phyloP scores from a whole-genome alignment of 352 stramenopile genomes.

The Globisporangium lucens region DNA sequence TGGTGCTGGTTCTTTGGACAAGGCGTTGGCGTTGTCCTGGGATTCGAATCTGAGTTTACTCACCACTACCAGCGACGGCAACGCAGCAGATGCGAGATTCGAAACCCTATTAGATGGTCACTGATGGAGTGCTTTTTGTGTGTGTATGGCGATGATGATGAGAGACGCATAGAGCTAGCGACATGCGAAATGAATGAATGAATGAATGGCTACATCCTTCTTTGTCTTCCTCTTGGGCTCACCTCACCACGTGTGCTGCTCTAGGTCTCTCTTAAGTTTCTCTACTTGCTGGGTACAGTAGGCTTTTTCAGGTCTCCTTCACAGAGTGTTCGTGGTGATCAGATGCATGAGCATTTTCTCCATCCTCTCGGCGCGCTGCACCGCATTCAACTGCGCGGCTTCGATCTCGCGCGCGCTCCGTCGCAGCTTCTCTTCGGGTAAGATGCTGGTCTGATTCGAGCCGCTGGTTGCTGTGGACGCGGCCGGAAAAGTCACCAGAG shows the following conservation, averaged over 20 bases:
- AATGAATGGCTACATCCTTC: constrained; percentile 11
- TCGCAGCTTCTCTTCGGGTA: constrained; percentile 60
- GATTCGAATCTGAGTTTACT: not conserved
- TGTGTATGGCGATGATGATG: constrained; percentile 5
- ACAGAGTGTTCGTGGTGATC: constrained; percentile 50
- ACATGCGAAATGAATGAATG: constrained; percentile 1
- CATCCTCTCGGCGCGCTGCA: constrained; percentile 65
- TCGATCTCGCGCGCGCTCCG: constrained; percentile 55
- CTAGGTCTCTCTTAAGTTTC: constrained; percentile 1
- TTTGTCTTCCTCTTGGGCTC: not conserved
- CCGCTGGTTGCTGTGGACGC: constrained; percentile 34
- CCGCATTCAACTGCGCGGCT: constrained; percentile 45
- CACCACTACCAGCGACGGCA: not conserved
- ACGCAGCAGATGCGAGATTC: not conserved
- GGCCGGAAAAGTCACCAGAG: constrained; percentile 31
- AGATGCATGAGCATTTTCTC: constrained; percentile 67
- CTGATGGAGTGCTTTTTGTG: not conserved
- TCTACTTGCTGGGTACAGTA: not conserved
- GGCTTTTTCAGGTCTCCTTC: not conserved
- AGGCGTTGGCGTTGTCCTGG: not conserved
- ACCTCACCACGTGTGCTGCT: not conserved
- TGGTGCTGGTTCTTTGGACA: not conserved
- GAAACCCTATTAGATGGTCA: not conserved
- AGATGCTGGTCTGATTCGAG: constrained; percentile 31
- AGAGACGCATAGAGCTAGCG: constrained; percentile 9